A percentile compares a stretch with the other conserved stretches of the same genome.
Evolutionary conservation across 2,329 filamentous ascomycete species (phyloP).

Genomic region (Paraphaeosphaeria minitans): DNA sequence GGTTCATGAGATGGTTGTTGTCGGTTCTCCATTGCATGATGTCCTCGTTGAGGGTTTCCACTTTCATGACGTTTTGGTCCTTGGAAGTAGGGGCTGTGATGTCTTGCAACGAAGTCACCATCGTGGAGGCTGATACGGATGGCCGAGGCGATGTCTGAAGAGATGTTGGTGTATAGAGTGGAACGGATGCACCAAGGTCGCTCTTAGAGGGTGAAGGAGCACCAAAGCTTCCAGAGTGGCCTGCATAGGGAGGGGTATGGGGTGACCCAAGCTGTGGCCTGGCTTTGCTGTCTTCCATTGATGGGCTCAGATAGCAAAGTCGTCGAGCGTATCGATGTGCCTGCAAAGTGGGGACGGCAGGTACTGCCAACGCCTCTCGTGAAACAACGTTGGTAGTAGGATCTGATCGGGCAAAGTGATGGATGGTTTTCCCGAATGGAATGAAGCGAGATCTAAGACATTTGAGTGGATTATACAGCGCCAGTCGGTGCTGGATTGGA

Average conservation of each 20-base stretch:
- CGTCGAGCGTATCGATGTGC: conserved; percentile 23
- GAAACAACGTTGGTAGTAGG: conserved; percentile 33
- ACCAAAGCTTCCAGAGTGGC: conserved; percentile 25
- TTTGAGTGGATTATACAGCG: conserved; percentile 33
- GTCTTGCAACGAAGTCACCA: conserved; percentile 22
- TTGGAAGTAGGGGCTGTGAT: conserved; percentile 13
- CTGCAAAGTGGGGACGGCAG: conserved; percentile 21
- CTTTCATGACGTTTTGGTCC: conserved; percentile 1
- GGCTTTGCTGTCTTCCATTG: conserved; percentile 32
- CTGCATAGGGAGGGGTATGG: conserved; percentile 26
- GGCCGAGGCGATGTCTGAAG: conserved; percentile 21
- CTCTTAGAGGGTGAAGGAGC: conserved; percentile 22
- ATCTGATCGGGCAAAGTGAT: conserved; percentile 19
- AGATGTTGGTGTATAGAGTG: conserved; percentile 22
- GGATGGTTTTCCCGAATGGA: conserved; percentile 29
- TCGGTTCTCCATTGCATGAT: conserved; percentile 30
- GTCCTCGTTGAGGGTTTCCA: conserved; percentile 22
- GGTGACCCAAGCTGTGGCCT: conserved; percentile 41
- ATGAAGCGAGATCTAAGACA: conserved; percentile 41
- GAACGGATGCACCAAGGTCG: conserved; percentile 23
- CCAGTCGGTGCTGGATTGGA: conserved; percentile 28
- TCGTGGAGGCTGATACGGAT: conserved; percentile 17
- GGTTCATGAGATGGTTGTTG: conserved; percentile 17
- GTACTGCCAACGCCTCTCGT: conserved; percentile 37
- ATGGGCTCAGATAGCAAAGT: conserved; percentile 20